Evolutionary conservation across 2,329 filamentous ascomycete genomes (phyloP).

Genomic region (Aspergillus sp.): DNA sequence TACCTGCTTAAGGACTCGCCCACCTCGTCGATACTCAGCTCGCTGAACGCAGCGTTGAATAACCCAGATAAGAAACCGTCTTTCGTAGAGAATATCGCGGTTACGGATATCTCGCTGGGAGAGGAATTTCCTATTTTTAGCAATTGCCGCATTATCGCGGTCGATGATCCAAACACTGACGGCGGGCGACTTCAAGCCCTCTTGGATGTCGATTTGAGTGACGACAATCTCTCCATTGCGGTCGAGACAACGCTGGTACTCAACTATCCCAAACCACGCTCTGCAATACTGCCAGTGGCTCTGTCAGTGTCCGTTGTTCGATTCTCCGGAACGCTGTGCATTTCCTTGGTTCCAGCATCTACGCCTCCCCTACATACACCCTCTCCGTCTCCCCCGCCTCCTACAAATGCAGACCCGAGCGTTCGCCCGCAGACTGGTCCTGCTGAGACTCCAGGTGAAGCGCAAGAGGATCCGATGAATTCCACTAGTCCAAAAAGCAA

Average conservation of each 20-base stretch:
- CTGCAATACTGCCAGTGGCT: slow-evolving; percentile 84
- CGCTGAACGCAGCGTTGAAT: slow-evolving; percentile 77
- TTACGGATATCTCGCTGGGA: slow-evolving; percentile 87
- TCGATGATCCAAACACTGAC: slow-evolving; percentile 49
- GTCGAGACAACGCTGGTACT: slow-evolving; percentile 89
- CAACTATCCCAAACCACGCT: slow-evolving; percentile 86
- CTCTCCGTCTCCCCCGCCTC: slow-evolving; percentile 22
- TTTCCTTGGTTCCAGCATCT: slow-evolving; percentile 75
- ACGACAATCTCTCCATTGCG: slow-evolving; percentile 82
- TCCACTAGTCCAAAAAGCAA: slow-evolving; percentile 64
- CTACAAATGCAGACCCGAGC: slow-evolving; percentile 10
- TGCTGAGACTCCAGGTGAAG: slow-evolving; percentile 4
- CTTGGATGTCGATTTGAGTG: slow-evolving; percentile 94
- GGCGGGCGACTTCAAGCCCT: slow-evolving; percentile 79
- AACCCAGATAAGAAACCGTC: slow-evolving; percentile 78
- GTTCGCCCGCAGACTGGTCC: slow-evolving; percentile 7
- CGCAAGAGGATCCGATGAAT: slow-evolving; percentile 15
- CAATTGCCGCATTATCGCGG: slow-evolving; percentile 91
- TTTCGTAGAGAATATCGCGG: slow-evolving; percentile 85
- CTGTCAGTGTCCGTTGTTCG: slow-evolving; percentile 84
- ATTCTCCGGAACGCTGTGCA: slow-evolving; percentile 88
- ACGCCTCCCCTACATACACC: slow-evolving; percentile 29
- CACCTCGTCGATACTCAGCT: slow-evolving; percentile 61
- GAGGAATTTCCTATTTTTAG: slow-evolving; percentile 99
- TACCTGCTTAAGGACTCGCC: slow-evolving; percentile 65